Percentiles rank a stretch among this genome's conserved stretches.
phyloP scores from a whole-genome alignment of 495 filamentous ascomycete species.

The Pseudomonodictys pantanalensis region DNA sequence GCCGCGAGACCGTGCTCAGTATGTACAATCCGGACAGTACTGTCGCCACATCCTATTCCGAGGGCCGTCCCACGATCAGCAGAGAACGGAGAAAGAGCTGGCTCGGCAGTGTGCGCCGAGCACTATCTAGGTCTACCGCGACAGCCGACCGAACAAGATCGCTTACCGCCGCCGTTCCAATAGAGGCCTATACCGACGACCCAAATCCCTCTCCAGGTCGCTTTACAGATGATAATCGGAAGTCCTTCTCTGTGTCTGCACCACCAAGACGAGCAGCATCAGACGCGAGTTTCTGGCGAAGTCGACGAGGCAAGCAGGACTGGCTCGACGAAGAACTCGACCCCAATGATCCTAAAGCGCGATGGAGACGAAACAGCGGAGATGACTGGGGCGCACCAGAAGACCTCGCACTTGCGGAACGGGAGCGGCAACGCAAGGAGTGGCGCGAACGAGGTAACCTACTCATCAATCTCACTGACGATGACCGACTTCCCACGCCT shows the following conservation, averaged over 20 bases:
- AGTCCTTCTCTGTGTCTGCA: slow-evolving; percentile 6
- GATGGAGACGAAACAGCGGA: slow-evolving; percentile 27
- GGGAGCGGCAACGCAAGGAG: slow-evolving; percentile 8
- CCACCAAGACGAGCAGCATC: slow-evolving; percentile 55
- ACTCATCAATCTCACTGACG: slow-evolving; percentile 28
- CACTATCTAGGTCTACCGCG: slow-evolving; percentile 42
- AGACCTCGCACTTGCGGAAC: slow-evolving; percentile 23
- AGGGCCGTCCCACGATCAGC: background rate
- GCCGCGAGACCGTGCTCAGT: slow-evolving; percentile 9
- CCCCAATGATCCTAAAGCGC: slow-evolving; percentile 15
- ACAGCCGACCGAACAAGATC: slow-evolving; percentile 20
- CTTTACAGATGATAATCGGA: slow-evolving; percentile 19
- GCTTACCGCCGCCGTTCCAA: slow-evolving; percentile 14
- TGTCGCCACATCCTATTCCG: slow-evolving; percentile 7
- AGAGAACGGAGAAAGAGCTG: slow-evolving; percentile 45
- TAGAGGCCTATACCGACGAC: slow-evolving; percentile 14
- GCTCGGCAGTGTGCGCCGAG: slow-evolving; percentile 57
- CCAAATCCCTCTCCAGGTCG: slow-evolving; percentile 23
- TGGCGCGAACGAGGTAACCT: slow-evolving; percentile 20
- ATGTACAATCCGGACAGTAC: slow-evolving; percentile 20
- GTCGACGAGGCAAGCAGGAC: slow-evolving; percentile 49
- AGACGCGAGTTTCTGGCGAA: slow-evolving; percentile 59
- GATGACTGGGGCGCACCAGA: slow-evolving; percentile 36
- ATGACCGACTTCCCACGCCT: slow-evolving; percentile 12
- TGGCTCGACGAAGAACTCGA: slow-evolving; percentile 35